Conservation (phyloP, 768 basidiomycete species). For the Panaeolus cyanescens region DNA sequence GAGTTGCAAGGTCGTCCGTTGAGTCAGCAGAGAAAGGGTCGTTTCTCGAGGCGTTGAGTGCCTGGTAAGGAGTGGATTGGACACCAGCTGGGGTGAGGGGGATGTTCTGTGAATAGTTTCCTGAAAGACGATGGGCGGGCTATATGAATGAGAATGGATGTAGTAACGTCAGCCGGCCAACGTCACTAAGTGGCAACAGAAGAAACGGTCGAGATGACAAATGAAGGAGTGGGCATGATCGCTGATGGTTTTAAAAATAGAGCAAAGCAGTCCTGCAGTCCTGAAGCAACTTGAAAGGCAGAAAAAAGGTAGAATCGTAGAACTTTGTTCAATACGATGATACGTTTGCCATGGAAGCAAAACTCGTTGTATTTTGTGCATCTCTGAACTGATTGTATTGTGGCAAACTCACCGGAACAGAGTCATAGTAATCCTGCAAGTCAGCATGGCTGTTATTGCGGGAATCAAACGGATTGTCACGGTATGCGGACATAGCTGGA, state of each 20-base stretch:
- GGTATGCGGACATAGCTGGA: slow-evolving; percentile 19
- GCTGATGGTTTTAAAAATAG: background rate
- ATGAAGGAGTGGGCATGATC: background rate
- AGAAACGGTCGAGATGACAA: background rate
- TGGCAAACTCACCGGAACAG: slow-evolving; percentile 14
- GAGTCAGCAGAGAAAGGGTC: slow-evolving; percentile 16
- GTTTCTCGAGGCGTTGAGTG: slow-evolving; percentile 5
- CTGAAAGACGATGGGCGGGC: slow-evolving; percentile 8
- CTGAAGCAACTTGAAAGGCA: background rate
- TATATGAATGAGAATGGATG: background rate
- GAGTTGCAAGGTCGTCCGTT: slow-evolving; percentile 17
- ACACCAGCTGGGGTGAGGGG: slow-evolving; percentile 14
- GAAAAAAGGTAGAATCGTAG: too few species aligned
- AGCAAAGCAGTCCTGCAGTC: background rate
- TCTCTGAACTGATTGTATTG: background rate
- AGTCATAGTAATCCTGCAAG: slow-evolving; percentile 16
- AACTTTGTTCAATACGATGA: too few species aligned
- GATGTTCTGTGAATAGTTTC: slow-evolving; percentile 14
- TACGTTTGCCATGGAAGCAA: background rate
- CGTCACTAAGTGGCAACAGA: background rate
- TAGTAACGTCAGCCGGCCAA: background rate
- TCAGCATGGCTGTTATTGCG: slow-evolving; percentile 6
- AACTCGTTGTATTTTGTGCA: background rate
- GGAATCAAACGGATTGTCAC: slow-evolving; percentile 22
- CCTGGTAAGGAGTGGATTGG: slow-evolving; percentile 13